Percentiles rank a stretch among this genome's conserved stretches.
phyloP scores from a whole-genome alignment of 2,329 filamentous ascomycete genomes.

The Cladosporium sp. region DNA sequence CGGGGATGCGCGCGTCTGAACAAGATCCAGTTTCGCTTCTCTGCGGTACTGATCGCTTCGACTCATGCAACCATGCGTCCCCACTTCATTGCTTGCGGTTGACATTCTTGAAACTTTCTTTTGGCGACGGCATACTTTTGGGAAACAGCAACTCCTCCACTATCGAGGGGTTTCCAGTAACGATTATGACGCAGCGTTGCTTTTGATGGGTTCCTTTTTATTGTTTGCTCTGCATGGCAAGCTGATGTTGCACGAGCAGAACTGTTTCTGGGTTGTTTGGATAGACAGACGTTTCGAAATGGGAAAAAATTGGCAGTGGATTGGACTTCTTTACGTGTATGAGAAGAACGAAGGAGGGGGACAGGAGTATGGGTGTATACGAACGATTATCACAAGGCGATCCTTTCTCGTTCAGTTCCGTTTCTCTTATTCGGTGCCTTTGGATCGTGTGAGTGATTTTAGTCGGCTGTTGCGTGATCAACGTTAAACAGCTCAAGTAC shows the following conservation, averaged over 20 bases:
- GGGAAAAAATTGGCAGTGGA: background rate
- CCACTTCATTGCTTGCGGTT: background rate
- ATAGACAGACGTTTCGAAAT: background rate
- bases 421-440: background rate
- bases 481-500: background rate
- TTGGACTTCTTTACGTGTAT: background rate
- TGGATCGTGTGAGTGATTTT: too few relatives aligned
- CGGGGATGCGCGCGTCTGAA: background rate
- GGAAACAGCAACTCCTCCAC: background rate
- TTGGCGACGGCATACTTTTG: background rate
- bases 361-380: background rate
- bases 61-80: background rate
- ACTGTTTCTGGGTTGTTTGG: background rate
- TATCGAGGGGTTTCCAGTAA: background rate
- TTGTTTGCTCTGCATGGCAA: background rate
- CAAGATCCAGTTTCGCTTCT: background rate
- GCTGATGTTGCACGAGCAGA: background rate
- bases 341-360: background rate
- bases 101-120: background rate
- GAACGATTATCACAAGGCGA: too few relatives aligned
- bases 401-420: background rate
- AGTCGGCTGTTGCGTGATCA: background rate
- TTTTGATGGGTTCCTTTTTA: background rate
- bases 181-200: conserved; percentile 11
- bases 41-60: background rate